Conservation (phyloP, 2,329 filamentous ascomycete genomes). For the Zopfia rhizophila region DNA sequence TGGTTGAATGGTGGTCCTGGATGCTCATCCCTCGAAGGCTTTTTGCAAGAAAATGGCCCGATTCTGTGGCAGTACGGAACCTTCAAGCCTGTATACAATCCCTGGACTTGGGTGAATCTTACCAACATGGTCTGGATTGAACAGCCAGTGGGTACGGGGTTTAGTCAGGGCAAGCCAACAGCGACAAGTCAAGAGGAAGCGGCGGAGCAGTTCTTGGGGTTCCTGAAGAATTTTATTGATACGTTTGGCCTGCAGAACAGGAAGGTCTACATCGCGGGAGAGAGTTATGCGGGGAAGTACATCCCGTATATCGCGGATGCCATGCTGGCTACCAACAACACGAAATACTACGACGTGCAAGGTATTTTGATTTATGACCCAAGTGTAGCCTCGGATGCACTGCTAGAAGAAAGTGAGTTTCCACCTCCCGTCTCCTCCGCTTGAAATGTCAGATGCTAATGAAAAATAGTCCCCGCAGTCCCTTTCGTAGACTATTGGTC, state of each 20-base stretch:
- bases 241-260: constrained; percentile 73
- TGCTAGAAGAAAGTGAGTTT: constrained; percentile 57
- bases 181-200: constrained; percentile 74
- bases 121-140: constrained; percentile 83
- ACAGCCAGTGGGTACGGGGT: constrained; percentile 75
- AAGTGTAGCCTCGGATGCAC: constrained; percentile 63
- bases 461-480: constrained; percentile 58
- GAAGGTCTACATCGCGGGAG: constrained; percentile 79
- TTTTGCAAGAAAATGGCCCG: constrained; percentile 61
- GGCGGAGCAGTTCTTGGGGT: constrained; percentile 77
- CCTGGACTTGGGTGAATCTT: constrained; percentile 66
- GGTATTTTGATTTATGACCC: constrained; percentile 81
- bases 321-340: constrained; percentile 76
- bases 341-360: constrained; percentile 72
- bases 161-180: constrained; percentile 71
- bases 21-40: constrained; percentile 59
- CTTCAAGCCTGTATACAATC: constrained; percentile 53
- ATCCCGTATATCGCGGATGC: constrained; percentile 78
- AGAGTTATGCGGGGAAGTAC: constrained; percentile 72
- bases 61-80: constrained; percentile 58
- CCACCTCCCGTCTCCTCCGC: constrained; percentile 3
- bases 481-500: constrained; percentile 71
- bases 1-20: constrained; percentile 60
- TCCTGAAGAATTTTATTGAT: constrained; percentile 81
- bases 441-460: constrained; percentile 49